Base-by-base conservation (phyloP, 495 filamentous ascomycete genomes). In the Rhizodiscina lignyota region DNA sequence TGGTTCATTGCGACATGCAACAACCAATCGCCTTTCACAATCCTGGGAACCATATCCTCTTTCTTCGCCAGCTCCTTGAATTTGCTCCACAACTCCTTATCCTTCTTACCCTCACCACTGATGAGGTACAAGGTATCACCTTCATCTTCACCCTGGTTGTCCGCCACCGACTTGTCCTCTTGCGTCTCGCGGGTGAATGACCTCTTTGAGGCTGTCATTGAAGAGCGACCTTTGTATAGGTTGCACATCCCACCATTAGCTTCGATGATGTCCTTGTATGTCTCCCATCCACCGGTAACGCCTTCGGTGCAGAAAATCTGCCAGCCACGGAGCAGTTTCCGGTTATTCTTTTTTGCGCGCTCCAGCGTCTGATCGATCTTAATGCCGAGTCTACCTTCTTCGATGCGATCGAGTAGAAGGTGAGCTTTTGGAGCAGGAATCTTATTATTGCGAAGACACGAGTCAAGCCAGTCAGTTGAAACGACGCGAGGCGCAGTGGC, bases 1-100 rank as follows among this genome's bases (percentile, higher is more conserved):
- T 99, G 89, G 37, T 68, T 73, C 80, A 96, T 84, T 3, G 83
- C 82, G 41, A 83, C 72, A 40, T 84, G 77, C 45, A 96, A 57
- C 44, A 96, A 50, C 91, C 91, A 99, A 47, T 96, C 84, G 15
- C 76, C 65, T 15, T 63, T 68, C 12, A 92, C 82, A 33, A 99
- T 75, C 19, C 74, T 63, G 5, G 82, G 76, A 24, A 68, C 66
- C 62, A 80, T 80, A 41, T 77, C 70, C 13, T 74, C 69, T 24
- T 69, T 72, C 34, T 59, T 53, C 5, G 81, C 84, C 67, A 87
- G 68, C 39, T 79, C 69, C 37, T 75, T 63, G 55, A 96, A 96
- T 37, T 68, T 70, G 4, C 63, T 59, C 87, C 86, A 96, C 29
- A 93, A 54, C 40, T 64, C 70, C 45, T 63, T 68, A 43, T 96